phyloP scores from a whole-genome alignment of 129 eudicot genomes.

The Saposhnikovia divaricata region DNA sequence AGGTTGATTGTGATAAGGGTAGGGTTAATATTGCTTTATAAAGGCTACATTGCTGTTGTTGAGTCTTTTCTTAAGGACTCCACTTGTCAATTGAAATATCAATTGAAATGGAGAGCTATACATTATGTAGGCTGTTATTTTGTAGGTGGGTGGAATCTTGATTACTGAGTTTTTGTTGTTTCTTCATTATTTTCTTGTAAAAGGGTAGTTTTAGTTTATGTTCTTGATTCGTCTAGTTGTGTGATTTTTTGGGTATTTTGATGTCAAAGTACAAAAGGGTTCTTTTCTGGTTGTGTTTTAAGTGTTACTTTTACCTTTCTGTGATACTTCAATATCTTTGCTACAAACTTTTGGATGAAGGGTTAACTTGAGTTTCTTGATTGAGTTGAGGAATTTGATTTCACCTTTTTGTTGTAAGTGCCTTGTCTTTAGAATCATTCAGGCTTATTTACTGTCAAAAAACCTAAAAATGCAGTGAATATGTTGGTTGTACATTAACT shows the following conservation, averaged over 20 bases:
- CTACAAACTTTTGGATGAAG: constrained; percentile 3
- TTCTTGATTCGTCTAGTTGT: neutral
- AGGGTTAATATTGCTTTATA: neutral
- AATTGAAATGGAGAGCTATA: neutral
- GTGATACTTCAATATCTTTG: constrained; percentile 1
- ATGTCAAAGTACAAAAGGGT: neutral
- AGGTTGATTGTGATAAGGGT: constrained; percentile 1
- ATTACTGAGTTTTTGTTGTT: neutral
- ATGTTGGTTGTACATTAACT: constrained; percentile 18
- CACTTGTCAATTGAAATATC: constrained; percentile 4
- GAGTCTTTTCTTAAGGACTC: constrained; percentile 1
- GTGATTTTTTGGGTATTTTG: neutral
- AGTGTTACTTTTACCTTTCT: neutral
- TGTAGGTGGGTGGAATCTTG: constrained; percentile 12
- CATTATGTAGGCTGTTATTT: neutral
- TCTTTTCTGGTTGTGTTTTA: neutral
- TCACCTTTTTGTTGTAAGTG: constrained; percentile 7
- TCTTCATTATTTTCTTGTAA: neutral
- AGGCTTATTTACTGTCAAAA: constrained; percentile 4
- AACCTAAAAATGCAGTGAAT: constrained; percentile 21
- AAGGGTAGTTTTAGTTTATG: neutral
- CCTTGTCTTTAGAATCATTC: constrained; percentile 15
- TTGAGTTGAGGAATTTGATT: neutral
- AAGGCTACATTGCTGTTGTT: neutral
- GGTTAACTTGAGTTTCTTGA: constrained; percentile 1